Conservation (phyloP, 495 filamentous ascomycete species). For the Usnea hakonensis region DNA sequence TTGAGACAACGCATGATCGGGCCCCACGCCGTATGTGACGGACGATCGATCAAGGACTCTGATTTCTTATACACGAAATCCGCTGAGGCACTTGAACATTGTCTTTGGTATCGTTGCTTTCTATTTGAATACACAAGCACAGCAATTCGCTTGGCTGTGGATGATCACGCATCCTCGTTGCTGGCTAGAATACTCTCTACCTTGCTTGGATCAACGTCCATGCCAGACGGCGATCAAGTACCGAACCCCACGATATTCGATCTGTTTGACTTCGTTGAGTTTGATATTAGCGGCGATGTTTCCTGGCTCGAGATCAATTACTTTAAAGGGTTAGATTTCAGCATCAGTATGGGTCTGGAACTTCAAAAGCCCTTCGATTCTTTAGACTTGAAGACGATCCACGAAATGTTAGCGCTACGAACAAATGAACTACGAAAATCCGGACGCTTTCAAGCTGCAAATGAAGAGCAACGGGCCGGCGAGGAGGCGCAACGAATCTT, state of each 20-base stretch:
- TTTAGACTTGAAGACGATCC: constrained; percentile 51
- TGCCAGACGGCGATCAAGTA: constrained; percentile 53
- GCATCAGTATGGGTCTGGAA: constrained; percentile 47
- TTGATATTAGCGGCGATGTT: constrained; percentile 49
- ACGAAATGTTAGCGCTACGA: constrained; percentile 52
- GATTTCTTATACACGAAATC: constrained; percentile 60
- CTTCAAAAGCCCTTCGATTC: constrained; percentile 38
- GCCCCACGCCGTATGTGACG: constrained; percentile 62
- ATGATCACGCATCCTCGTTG: constrained; percentile 61
- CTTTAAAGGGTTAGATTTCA: constrained; percentile 55
- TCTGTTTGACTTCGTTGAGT: constrained; percentile 81
- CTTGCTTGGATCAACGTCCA: constrained; percentile 62
- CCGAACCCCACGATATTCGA: constrained; percentile 74
- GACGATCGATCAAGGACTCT: constrained; percentile 40
- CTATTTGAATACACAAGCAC: constrained; percentile 74
- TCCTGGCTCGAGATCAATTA: constrained; percentile 42
- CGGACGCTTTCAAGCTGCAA: constrained; percentile 43
- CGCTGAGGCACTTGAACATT: constrained; percentile 59
- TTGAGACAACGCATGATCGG: constrained; percentile 55
- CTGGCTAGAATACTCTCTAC: constrained; percentile 72
- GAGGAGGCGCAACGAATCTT: constrained; percentile 51
- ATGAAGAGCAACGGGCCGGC: constrained; percentile 49
- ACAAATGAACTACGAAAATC: constrained; percentile 45
- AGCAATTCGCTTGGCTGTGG: constrained; percentile 71
- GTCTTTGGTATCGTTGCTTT: constrained; percentile 63